Percentiles rank a stretch among this genome's conserved stretches.
Evolutionary conservation across 2,329 filamentous ascomycete genomes (phyloP).

Genomic region (Fonsecaea pugnacius): DNA sequence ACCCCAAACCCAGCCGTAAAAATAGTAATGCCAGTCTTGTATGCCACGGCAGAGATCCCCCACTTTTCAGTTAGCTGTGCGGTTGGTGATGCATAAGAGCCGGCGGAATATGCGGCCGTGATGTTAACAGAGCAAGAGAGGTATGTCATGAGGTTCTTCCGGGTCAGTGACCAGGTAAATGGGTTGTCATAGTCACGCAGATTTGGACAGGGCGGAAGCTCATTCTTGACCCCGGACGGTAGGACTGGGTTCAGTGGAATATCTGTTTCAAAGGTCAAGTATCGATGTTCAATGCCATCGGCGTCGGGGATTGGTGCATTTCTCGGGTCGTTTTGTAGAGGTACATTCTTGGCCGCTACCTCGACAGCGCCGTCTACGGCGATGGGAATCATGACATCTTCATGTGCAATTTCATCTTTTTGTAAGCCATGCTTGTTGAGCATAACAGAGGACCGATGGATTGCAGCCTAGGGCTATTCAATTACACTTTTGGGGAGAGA

Average conservation of each 20-base stretch:
- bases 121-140: constrained; percentile 77
- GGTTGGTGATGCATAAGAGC: constrained; percentile 74
- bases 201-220: constrained; percentile 55
- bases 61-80: constrained; percentile 69
- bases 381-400: constrained; percentile 7
- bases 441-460: constrained; percentile 9
- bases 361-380: constrained; percentile 15
- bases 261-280: constrained; percentile 35
- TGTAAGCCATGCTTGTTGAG: constrained; percentile 11
- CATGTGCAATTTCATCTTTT: constrained; percentile 6
- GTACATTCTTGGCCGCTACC: constrained; percentile 14
- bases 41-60: constrained; percentile 65
- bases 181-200: constrained; percentile 71
- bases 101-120: constrained; percentile 78
- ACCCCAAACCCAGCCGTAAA: constrained; percentile 82
- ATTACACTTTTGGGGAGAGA: not conserved
- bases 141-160: constrained; percentile 74
- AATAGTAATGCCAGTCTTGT: constrained; percentile 72
- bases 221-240: constrained; percentile 17
- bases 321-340: constrained; percentile 14
- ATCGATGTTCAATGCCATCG: constrained; percentile 31
- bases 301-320: constrained; percentile 3
- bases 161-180: constrained; percentile 70
- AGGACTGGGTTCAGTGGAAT: constrained; percentile 30
- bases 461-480: not conserved